Evolutionary conservation across 2,329 filamentous ascomycete species (phyloP), one percentile per base, ranked within the genome.

Genomic region (Pezizomycotina sp.): DNA sequence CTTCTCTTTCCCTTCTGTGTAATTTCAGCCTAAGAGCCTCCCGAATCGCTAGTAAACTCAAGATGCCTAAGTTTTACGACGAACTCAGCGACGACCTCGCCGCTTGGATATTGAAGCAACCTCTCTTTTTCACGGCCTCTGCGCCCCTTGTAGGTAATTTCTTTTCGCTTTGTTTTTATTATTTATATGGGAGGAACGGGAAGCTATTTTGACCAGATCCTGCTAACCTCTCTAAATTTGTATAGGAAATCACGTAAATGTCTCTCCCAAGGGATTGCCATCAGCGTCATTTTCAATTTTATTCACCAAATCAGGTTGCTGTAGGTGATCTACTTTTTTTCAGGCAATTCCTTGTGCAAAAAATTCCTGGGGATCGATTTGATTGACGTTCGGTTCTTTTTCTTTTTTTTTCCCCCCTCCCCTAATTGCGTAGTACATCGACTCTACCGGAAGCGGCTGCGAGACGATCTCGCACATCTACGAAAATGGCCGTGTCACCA

Each of bases 381-480:
- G n/a, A n/a, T n/a, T n/a, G n/a, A n/a, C n/a, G n/a, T n/a, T n/a
- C n/a, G n/a, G n/a, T n/a, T n/a, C n/a, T n/a, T n/a, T n/a, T n/a
- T n/a, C n/a, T n/a, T n/a, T n/a, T n/a, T n/a, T n/a, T n/a, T 6
- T 29, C 25, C 18, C 36, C 41, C 12, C 25, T 44, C 8, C 28
- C 40, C 20, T n/a, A n/a, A n/a, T n/a, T n/a, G n/a, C n/a, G 38
- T 74, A 70, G 16, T 84, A 83, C 52, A 62, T 82, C 36, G 78
- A 84, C 52, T 68, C 73, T 42, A 81, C 74, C 1, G 79, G 78
- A 19, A 78, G 73, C 20, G 78, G 78, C 15, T 73, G 66, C 51
- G 79, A 86, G 59, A 84, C 78, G 3, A 74, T 84, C 42, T 64
- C 70, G 4, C 78, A 84, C 51, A 57, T 80, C 7, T 74, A 80